phyloP scores from a whole-genome alignment of 2,329 filamentous ascomycete species.

The Verticillium nonalfalfae region DNA sequence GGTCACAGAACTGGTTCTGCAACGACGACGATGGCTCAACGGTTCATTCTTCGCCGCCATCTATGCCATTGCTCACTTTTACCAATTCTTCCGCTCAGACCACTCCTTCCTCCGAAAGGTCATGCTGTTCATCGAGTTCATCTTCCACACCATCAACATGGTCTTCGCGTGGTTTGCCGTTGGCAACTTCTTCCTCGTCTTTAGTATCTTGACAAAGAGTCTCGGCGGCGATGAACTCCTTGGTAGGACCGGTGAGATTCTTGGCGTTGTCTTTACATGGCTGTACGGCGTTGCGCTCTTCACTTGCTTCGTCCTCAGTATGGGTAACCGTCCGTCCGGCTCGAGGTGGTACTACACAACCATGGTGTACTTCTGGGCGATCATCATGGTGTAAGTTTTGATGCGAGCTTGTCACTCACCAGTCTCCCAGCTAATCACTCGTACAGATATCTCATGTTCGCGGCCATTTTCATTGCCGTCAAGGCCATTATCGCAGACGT shows the following conservation, averaged over 20 bases:
- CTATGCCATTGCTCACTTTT: slow-evolving; percentile 91
- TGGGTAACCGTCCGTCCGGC: slow-evolving; percentile 91
- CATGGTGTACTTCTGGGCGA: slow-evolving; percentile 97
- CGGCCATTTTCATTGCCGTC: slow-evolving; percentile 89
- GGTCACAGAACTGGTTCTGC: slow-evolving; percentile 90
- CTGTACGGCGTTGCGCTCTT: slow-evolving; percentile 87
- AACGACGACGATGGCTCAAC: slow-evolving; percentile 95
- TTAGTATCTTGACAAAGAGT: slow-evolving; percentile 90
- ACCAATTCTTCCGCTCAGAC: slow-evolving; percentile 90
- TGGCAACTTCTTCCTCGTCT: slow-evolving; percentile 98
- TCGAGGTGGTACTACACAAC: slow-evolving; percentile 91
- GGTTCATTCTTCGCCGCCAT: slow-evolving; percentile 97
- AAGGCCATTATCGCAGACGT: slow-evolving; percentile 73
- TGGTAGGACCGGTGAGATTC: slow-evolving; percentile 68
- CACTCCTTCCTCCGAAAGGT: slow-evolving; percentile 84
- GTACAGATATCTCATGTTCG: slow-evolving; percentile 79
- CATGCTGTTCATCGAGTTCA: slow-evolving; percentile 86
- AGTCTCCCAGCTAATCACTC: slow-evolving; percentile 31
- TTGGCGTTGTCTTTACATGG: slow-evolving; percentile 93
- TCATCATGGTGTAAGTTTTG: slow-evolving; percentile 76
- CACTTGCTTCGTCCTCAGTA: slow-evolving; percentile 88
- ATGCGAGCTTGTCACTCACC: not conserved
- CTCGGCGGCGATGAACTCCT: slow-evolving; percentile 65
- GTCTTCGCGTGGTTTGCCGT: slow-evolving; percentile 98
- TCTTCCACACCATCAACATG: slow-evolving; percentile 94